These are phyloP conservation scores for Pseudocercospora macadamiae DNA, from an alignment of 2,329 filamentous ascomycete species.

Conservation along the genomic window DNA sequence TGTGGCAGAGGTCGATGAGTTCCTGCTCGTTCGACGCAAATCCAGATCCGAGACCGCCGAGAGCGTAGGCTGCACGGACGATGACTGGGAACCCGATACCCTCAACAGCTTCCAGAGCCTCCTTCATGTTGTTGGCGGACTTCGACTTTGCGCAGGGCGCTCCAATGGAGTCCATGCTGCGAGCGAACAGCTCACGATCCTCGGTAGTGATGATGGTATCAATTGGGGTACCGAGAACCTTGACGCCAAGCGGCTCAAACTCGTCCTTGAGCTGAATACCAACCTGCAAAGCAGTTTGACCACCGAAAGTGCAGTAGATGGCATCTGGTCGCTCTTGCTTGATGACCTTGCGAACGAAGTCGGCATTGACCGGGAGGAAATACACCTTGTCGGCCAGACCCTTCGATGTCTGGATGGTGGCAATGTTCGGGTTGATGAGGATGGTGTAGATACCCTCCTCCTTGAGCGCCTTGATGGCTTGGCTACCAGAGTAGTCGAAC, in stretches of 20 bases:
- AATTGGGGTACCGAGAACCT: conserved; percentile 93
- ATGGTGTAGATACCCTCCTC: conserved; percentile 98
- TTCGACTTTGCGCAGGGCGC: conserved; percentile 98
- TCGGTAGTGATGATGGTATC: conserved; percentile 98
- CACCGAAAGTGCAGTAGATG: conserved; percentile 97
- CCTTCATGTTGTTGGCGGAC: conserved; percentile 83
- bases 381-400: conserved; percentile 98
- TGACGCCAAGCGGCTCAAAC: conserved; percentile 87
- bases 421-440: conserved; percentile 98
- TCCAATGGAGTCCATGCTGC: conserved; percentile 97
- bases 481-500: conserved; percentile 97
- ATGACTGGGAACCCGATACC: conserved; percentile 96
- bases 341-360: conserved; percentile 98
- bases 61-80: conserved; percentile 91
- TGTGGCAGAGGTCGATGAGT: conserved; percentile 84
- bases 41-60: conserved; percentile 92
- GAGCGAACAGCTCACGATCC: conserved; percentile 94
- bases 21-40: conserved; percentile 89
- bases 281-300: conserved; percentile 93
- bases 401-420: conserved; percentile 97
- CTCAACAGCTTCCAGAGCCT: conserved; percentile 85
- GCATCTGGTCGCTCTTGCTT: conserved; percentile 91
- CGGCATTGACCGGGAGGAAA: conserved; percentile 94
- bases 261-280: conserved; percentile 98
- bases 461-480: conserved; percentile 97